Evolutionary conservation across 495 filamentous ascomycete genomes (phyloP), one percentile per base, ranked within the genome.

Genomic region (Chaetomium fimeti): DNA sequence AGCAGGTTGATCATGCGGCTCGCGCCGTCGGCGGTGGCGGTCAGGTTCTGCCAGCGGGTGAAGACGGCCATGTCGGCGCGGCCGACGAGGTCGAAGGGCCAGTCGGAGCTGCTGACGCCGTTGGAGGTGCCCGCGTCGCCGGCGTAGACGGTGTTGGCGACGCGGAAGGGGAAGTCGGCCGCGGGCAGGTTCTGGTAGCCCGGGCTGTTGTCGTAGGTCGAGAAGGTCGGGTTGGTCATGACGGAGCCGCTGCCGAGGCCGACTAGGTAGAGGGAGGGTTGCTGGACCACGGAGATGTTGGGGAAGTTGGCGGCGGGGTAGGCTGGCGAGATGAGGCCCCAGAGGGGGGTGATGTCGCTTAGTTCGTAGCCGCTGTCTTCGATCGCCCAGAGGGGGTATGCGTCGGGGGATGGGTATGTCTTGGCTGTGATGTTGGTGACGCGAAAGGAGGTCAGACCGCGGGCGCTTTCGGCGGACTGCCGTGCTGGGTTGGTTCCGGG

Each of bases 1-100:
- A 81, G 72, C 0, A 79, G 69, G 53, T 81, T 77, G 5, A 76
- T 53, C 43, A 81, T 81, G n/a, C 53, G 16, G 0, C 66, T 67
- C 2, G 71, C 67, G 2, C 56, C 58, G 0, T 28, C 13, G 4
- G 65, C n/a, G 3, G 66, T 66, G 1, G 20, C 49, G 2, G 71
- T 68, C 2, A 78, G 63, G 12, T 69, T 65, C 59, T 78, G 74
- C 76, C 77, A 81, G 25, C 56, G 60, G 1, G 49, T 53, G 42
- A 62, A 75, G 69, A 78, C 69, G 2, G 75, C 72, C 56, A 76
- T 65, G 53, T 73, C 71, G 15, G 24, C 15, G 11, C 25, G 28
- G 5, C 74, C 78, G 8, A 67, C 63, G 52, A 78, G 78, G 59
- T 80, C 77, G n/a, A 65, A 18, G 1, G 59, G 12, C 29, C 29